These are phyloP conservation scores for Setaria italica DNA, from an alignment of 202 grass and related monocot genomes.

Conservation along the genomic window DNA sequence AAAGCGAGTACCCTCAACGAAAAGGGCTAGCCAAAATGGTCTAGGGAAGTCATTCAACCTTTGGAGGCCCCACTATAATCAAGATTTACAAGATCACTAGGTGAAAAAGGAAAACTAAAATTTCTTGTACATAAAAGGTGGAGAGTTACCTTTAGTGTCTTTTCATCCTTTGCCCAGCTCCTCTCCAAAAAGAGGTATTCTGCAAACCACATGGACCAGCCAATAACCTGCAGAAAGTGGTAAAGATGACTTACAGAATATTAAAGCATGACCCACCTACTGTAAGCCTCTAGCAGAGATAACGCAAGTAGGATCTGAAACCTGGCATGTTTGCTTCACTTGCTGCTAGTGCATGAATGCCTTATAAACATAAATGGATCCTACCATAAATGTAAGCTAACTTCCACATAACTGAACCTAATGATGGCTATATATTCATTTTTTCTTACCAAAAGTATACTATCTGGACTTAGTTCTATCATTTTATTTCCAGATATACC, in stretches of 20 bases:
- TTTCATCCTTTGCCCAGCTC: constrained; percentile 92
- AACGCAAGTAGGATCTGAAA: background rate
- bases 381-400: background rate
- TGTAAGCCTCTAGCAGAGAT: background rate
- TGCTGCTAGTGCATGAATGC: background rate
- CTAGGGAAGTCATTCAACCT: constrained; percentile 73
- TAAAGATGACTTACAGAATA: constrained; percentile 14
- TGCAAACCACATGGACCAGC: constrained; percentile 97
- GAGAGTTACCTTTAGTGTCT: constrained; percentile 67
- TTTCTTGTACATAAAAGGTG: constrained; percentile 10
- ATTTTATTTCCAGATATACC: constrained; percentile 15
- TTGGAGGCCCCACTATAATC: constrained; percentile 70
- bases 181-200: constrained; percentile 93
- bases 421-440: background rate
- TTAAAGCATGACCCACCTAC: constrained; percentile 11
- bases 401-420: constrained; percentile 9
- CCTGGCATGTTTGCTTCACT: background rate
- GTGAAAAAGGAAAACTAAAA: background rate
- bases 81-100: constrained; percentile 45
- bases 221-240: constrained; percentile 75
- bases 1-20: constrained; percentile 89
- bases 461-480: background rate
- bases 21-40: constrained; percentile 91
- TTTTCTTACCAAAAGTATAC: background rate
- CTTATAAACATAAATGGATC: background rate